Evolutionary conservation across 768 basidiomycete species (phyloP).

Genomic region (Lentinula boryana): DNA sequence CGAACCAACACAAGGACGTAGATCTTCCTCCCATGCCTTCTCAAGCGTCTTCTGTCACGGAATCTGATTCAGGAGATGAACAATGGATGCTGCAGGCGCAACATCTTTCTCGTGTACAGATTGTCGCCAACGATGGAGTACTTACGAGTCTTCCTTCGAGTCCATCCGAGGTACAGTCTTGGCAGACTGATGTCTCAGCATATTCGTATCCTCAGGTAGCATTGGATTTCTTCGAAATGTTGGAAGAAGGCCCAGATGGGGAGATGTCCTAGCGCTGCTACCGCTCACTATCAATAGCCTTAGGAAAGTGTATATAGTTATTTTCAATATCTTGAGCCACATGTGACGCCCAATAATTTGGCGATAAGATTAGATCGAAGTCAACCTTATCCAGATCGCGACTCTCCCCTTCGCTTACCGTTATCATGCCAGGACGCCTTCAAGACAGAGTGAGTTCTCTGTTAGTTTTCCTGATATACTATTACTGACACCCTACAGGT

Average conservation of each 20-base stretch:
- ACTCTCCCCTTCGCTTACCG: not conserved
- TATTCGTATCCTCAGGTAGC: not conserved
- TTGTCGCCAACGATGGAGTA: not conserved
- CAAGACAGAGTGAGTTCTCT: constrained; percentile 47
- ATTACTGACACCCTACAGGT: constrained; percentile 32
- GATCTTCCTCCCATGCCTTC: not conserved
- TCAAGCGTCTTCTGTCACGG: constrained; percentile 25
- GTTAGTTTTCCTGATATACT: not conserved
- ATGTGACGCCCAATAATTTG: no score
- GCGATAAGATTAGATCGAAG: no score
- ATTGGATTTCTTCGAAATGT: not conserved
- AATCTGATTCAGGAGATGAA: constrained; percentile 31
- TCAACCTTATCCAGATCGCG: no score
- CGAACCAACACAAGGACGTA: not conserved
- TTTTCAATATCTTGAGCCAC: no score
- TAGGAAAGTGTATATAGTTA: no score
- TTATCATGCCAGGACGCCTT: constrained; percentile 61
- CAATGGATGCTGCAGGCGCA: constrained; percentile 5
- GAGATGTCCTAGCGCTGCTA: no score
- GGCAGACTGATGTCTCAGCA: constrained; percentile 2
- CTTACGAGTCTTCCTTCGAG: not conserved
- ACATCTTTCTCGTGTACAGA: not conserved
- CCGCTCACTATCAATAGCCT: no score
- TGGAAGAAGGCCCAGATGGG: constrained; percentile 1
- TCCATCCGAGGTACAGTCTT: not conserved